Base-by-base conservation (phyloP, 306 rosid species). In the Quercus wislizeni region DNA sequence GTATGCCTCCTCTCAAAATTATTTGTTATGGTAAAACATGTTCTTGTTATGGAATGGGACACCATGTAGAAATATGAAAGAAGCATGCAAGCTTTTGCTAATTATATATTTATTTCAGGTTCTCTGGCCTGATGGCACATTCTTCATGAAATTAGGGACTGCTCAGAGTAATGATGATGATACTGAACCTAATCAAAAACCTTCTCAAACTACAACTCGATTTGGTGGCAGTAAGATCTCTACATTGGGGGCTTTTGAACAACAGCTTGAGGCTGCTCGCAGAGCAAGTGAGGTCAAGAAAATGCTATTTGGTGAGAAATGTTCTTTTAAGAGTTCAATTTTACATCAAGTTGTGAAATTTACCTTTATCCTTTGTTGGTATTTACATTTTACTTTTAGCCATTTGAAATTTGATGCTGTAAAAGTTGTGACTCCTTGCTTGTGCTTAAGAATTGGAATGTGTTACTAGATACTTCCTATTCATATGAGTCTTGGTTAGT, bases 181-280 rank as follows among this genome's bases (percentile, higher is more conserved):
- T 73, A 19, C 80, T 77, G 82, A 76, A 80, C 56, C 25, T 11
- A 84, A 74, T 79, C 69, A 72, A 77, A 84, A 81, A 31, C 64
- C 86, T 78, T 58, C 64, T 86, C 86, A 82, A 82, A 74, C 76
- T 67, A 65, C 4, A 17, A 85, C 82, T 17, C 88, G 83, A 75
- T n/a, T 85, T 73, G 83, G 82, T 72, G 91, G 85, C 64, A 54
- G 80, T 79, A 91, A 90, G 77, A 73, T 61, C 83, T 79, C 58
- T 5, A 82, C 82, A 80, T 84, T 84, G 12, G 89, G 86, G 49
- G 90, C 94, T 43, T 96, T 96, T 55, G 97, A 96, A 90, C 82
- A 88, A 77, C 89, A 96, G 78, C 98, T 96, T 43, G 99, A 96
- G 89, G 99, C 98, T 76, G 91, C 96, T 85, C 99, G 99, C 51